A percentile compares a stretch with the other conserved stretches of the same genome.
Conservation (phyloP, 495 filamentous ascomycete species). For the Pseudotulostoma volvatum region DNA sequence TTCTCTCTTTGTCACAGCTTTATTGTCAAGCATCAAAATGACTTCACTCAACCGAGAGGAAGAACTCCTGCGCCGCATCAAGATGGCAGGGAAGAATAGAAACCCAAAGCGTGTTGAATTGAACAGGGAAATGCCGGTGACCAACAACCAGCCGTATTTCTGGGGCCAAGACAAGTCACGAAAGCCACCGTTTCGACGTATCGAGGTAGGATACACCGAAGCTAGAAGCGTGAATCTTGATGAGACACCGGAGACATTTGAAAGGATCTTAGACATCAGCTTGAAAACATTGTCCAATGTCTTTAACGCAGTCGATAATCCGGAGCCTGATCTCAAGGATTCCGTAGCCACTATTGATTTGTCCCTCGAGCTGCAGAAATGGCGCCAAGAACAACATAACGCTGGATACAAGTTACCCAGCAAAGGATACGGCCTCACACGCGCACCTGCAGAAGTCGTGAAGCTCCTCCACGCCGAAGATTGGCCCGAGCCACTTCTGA, state of each 20-base stretch:
- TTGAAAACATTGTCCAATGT: background rate
- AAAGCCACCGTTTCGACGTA: background rate
- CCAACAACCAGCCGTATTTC: no score
- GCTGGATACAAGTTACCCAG: constrained; percentile 10
- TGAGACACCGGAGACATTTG: background rate
- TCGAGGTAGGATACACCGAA: background rate
- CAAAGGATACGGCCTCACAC: constrained; percentile 12
- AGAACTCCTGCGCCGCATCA: no score
- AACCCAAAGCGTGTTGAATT: no score
- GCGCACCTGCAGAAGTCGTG: constrained; percentile 8
- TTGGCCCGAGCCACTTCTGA: constrained; percentile 15
- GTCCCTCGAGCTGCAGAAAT: constrained; percentile 9
- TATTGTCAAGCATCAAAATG: no score
- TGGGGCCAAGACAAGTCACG: background rate
- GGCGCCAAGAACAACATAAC: constrained; percentile 9
- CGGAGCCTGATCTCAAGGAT: background rate
- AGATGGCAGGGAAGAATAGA: no score
- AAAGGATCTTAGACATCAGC: background rate
- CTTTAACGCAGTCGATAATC: background rate
- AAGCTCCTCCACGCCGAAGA: constrained; percentile 4
- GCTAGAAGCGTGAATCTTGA: background rate
- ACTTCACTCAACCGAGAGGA: no score
- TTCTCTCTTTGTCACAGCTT: no score
- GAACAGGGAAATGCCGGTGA: no score
- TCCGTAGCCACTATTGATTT: background rate